A percentile compares a stretch with the other conserved stretches of the same genome.
Conservation (phyloP, 73 alveolate genomes). For the Uronychia setigera region DNA sequence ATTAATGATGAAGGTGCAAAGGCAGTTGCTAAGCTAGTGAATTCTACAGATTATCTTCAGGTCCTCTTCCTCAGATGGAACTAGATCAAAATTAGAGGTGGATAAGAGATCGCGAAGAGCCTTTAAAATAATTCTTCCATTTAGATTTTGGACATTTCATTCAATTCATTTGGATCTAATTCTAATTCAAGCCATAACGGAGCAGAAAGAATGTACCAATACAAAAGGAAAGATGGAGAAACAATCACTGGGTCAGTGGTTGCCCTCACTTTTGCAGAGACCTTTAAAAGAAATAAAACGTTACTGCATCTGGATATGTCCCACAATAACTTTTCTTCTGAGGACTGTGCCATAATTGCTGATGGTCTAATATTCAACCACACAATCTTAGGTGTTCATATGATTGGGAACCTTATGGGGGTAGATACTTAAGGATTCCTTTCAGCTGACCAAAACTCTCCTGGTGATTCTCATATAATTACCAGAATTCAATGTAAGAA, state of each 20-base stretch:
- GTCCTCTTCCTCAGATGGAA: conserved; percentile 24
- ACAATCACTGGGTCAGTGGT: not conserved
- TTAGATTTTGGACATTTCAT: conserved; percentile 19
- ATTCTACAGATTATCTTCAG: not conserved
- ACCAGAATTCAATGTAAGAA: conserved; percentile 45
- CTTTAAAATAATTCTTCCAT: not conserved
- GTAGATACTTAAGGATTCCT: conserved; percentile 59
- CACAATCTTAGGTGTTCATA: conserved; percentile 66
- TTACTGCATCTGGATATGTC: conserved; percentile 66
- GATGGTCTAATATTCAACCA: conserved; percentile 65
- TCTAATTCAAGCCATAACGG: not conserved
- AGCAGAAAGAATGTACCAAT: not conserved
- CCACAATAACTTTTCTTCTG: conserved; percentile 39
- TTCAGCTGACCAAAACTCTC: not conserved
- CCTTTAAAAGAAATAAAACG: conserved; percentile 31
- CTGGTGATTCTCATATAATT: conserved; percentile 36
- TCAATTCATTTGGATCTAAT: conserved; percentile 24
- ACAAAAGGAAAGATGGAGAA: not conserved
- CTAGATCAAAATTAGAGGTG: conserved; percentile 11
- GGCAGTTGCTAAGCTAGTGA: not conserved
- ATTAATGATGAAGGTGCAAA: not conserved
- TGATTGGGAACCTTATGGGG: conserved; percentile 59
- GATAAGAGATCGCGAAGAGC: conserved; percentile 7
- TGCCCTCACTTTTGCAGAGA: conserved; percentile 12
- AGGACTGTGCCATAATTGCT: conserved; percentile 40